Evolutionary conservation across 2,329 filamentous ascomycete species (phyloP).

Genomic region (Claviceps sp.): DNA sequence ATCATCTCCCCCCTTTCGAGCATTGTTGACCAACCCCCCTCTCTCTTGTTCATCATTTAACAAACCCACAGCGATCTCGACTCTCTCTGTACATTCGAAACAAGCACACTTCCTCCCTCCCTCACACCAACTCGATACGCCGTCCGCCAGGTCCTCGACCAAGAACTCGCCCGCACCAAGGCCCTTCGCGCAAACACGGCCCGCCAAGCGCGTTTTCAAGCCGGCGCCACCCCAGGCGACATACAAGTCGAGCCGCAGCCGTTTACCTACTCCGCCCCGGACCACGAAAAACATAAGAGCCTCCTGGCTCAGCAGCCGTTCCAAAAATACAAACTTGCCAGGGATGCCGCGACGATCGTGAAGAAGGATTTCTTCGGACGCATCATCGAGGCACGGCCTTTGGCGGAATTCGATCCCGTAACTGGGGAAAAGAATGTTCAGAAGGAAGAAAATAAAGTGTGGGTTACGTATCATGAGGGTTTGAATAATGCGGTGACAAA

Average conservation of each 20-base stretch:
- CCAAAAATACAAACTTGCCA: constrained; percentile 26
- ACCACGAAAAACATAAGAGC: background rate
- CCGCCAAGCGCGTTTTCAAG: constrained; percentile 50
- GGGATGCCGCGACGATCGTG: constrained; percentile 25
- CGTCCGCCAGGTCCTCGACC: constrained; percentile 82
- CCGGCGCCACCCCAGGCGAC: constrained; percentile 24
- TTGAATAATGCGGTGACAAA: constrained; percentile 87
- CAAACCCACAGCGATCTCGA: constrained; percentile 49
- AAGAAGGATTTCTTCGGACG: constrained; percentile 83
- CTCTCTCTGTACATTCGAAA: constrained; percentile 60
- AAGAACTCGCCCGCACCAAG: constrained; percentile 69
- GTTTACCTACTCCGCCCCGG: constrained; percentile 4
- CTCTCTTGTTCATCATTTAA: no score
- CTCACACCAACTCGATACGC: constrained; percentile 75
- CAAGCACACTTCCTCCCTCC: constrained; percentile 42
- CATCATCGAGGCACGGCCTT: constrained; percentile 36
- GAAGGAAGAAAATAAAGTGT: constrained; percentile 49
- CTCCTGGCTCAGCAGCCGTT: background rate
- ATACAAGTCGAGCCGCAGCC: background rate
- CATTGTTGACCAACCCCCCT: background rate
- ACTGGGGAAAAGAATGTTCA: constrained; percentile 18
- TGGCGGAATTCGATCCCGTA: constrained; percentile 29
- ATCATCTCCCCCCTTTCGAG: background rate
- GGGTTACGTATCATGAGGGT: constrained; percentile 84
- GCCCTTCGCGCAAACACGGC: constrained; percentile 51